Conservation (phyloP, 2,329 filamentous ascomycete species). For the Calycina herbarum region DNA sequence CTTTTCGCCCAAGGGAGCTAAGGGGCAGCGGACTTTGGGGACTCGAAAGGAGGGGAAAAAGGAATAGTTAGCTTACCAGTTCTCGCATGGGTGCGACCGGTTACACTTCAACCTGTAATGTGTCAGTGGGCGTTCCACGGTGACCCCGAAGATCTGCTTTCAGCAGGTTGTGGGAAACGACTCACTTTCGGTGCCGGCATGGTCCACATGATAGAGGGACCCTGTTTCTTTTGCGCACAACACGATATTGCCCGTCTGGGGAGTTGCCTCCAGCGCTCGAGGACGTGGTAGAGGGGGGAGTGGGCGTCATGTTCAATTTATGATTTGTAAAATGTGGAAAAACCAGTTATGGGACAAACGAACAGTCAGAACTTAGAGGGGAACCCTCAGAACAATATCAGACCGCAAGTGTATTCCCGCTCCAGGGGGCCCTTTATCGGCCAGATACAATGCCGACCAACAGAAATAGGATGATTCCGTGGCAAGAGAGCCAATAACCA, state of each 20-base stretch:
- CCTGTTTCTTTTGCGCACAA: conserved; percentile 88
- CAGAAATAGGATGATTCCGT: conserved; percentile 5
- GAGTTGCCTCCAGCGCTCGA: conserved; percentile 74
- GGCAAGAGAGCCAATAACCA: conserved; percentile 1
- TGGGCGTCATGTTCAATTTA: conserved; percentile 62
- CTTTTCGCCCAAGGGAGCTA: not conserved
- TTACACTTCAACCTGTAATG: conserved; percentile 79
- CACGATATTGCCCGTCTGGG: conserved; percentile 81
- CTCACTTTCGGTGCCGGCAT: conserved; percentile 87
- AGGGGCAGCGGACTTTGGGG: not conserved
- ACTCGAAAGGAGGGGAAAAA: not conserved
- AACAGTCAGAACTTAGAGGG: conserved; percentile 2
- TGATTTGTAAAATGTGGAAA: conserved; percentile 1
- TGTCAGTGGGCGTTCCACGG: conserved; percentile 38
- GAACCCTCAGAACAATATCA: not conserved
- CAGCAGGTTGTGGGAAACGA: conserved; percentile 17
- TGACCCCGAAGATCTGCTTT: not conserved
- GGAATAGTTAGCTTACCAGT: conserved; percentile 53
- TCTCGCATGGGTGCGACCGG: conserved; percentile 85
- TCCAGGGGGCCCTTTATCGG: not conserved
- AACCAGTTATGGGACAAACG: not conserved
- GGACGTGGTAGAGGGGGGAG: conserved; percentile 74
- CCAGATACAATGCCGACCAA: conserved; percentile 1
- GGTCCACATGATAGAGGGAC: conserved; percentile 90
- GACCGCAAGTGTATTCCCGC: not conserved